Base-by-base conservation (phyloP, 371 early-diverging fungal genomes). In the Mucor lusitanicus region DNA sequence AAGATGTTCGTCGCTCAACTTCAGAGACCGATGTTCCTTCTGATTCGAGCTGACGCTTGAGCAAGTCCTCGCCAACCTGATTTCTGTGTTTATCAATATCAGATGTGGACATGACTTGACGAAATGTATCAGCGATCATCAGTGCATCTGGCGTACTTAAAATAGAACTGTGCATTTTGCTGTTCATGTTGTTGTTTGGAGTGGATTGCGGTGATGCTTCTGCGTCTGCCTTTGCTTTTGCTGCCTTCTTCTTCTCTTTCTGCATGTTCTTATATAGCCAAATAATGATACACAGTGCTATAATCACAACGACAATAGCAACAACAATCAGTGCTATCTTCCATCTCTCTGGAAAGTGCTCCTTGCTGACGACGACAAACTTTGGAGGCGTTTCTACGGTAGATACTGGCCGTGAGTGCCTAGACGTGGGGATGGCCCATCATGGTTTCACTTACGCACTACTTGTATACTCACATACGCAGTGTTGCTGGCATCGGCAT, bases 181-280 rank as follows among this genome's bases (percentile, higher is more conserved):
- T 58, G 39, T 35, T 58, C n/a, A 32, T 35, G 21, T 50, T 25
- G 23, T 50, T 50, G 12, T n/a, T 50, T 46, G 13, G 46, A 19
- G 17, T 21, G 6, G 12, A n/a, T 44, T 44, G 37, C 13, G 6
- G 4, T 23, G 58, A 21, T 58, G 53, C 59, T 66, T 30, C 55
- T 30, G 35, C 35, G 27, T n/a, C 27, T 60, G 48, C 33, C 21
- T 19, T 39, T 66, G 40, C 55, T 30, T 9, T 19, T 35, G 39
- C 35, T 59, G 48, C 30, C 37, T 35, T 46, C 35, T 58, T 63
- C 21, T 68, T 68, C 19, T 46, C 25, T 53, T 62, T 65, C 62
- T 70, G 65, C 65, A 65, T 65, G 25, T 65, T 61, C 56, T 55
- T 54, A 53, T 61, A 70, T 7, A 66, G n/a, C 72, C 72, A 75